These are phyloP conservation scores for Tubosaeta sp. DNA, from an alignment of 768 basidiomycete genomes.

Conservation along the genomic window DNA sequence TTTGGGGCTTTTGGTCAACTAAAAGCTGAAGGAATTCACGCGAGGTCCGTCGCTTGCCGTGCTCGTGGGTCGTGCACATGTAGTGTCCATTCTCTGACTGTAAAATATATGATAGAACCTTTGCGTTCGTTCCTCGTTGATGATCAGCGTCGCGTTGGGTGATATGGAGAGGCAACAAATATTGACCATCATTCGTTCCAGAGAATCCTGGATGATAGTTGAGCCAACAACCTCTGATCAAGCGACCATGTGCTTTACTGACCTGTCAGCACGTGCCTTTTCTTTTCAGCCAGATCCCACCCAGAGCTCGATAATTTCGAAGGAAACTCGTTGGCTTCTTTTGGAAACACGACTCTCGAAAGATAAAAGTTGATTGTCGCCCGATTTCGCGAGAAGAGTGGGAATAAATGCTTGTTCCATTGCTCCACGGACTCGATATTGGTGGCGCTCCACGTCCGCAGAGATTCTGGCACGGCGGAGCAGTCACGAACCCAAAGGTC, in stretches of 20 bases:
- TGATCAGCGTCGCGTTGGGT: constrained; percentile 15
- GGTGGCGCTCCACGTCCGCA: constrained; percentile 35
- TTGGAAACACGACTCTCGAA: constrained; percentile 45
- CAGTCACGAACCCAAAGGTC: constrained; percentile 18
- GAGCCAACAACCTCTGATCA: constrained; percentile 1
- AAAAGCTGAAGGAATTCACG: constrained; percentile 28
- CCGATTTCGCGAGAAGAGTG: constrained; percentile 29
- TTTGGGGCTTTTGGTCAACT: constrained; percentile 26
- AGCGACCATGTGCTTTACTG: not conserved
- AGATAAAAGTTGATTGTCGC: constrained; percentile 41
- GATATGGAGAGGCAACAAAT: constrained; percentile 31
- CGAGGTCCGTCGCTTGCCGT: constrained; percentile 7
- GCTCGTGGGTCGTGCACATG: not conserved
- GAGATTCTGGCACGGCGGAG: constrained; percentile 24
- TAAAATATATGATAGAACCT: constrained; percentile 18
- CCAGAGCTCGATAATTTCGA: constrained; percentile 15
- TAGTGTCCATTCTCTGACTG: constrained; percentile 20
- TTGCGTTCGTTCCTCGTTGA: constrained; percentile 12
- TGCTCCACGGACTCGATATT: constrained; percentile 39
- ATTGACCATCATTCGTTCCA: constrained; percentile 35
- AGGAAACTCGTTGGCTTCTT: constrained; percentile 27
- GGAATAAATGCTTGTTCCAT: constrained; percentile 25
- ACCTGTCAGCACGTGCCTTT: constrained; percentile 1
- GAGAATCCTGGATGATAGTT: constrained; percentile 28
- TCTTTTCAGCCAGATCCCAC: constrained; percentile 5